Conservation (phyloP, 768 basidiomycete genomes). For the Crepidotus variabilis region DNA sequence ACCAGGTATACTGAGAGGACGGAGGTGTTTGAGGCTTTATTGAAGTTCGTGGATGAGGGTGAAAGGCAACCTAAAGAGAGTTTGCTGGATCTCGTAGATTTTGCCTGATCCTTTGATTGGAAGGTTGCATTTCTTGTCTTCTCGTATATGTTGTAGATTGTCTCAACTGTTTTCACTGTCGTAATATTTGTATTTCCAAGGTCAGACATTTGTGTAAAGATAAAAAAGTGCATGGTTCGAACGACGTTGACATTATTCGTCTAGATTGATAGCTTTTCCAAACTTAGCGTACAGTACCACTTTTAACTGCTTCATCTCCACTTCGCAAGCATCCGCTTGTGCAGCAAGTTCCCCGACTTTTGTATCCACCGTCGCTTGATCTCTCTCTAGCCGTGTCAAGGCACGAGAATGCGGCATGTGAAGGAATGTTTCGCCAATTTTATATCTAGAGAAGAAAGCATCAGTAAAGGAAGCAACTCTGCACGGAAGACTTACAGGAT, state of each 20-base stretch:
- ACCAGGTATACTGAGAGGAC: constrained; percentile 61
- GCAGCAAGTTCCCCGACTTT: constrained; percentile 49
- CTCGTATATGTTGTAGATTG: too few species aligned
- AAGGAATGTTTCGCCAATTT: constrained; percentile 85
- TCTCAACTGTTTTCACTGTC: too few species aligned
- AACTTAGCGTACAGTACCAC: constrained; percentile 85
- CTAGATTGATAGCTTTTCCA: constrained; percentile 89
- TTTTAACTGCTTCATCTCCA: constrained; percentile 78
- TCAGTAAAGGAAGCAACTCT: neutral
- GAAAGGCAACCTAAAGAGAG: constrained; percentile 67
- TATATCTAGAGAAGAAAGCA: constrained; percentile 58
- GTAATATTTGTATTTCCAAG: neutral
- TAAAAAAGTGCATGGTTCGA: neutral
- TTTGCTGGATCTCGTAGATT: constrained; percentile 60
- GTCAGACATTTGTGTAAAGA: neutral
- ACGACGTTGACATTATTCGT: constrained; percentile 44
- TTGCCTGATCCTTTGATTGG: constrained; percentile 11
- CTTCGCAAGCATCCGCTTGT: constrained; percentile 63
- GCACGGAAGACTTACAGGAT: constrained; percentile 49
- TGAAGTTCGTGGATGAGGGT: constrained; percentile 58
- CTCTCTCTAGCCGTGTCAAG: constrained; percentile 64
- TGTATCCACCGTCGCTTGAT: constrained; percentile 55
- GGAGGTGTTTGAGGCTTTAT: constrained; percentile 63
- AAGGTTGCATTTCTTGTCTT: too few species aligned
- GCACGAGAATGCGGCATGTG: constrained; percentile 72